Conservation (phyloP, 2,329 filamentous ascomycete genomes). For the Talaromyces verruculosus region DNA sequence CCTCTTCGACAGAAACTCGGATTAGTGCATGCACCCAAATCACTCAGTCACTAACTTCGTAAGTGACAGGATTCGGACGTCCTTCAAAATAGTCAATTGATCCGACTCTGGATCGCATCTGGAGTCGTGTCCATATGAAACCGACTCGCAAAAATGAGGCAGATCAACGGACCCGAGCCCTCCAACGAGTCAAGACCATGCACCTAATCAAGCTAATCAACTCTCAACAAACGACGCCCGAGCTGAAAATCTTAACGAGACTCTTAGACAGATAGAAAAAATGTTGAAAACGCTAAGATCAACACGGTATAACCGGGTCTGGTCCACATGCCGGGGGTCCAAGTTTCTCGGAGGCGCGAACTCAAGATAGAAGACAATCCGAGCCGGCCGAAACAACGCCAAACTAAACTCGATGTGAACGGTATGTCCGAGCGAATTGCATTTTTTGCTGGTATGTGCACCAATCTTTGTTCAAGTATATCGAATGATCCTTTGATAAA, state of each 20-base stretch:
- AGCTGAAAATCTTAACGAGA: background rate
- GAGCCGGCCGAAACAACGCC: background rate
- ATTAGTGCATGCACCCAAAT: background rate
- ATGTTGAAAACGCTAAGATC: constrained; percentile 2
- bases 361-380: constrained; percentile 19
- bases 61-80: background rate
- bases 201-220: background rate
- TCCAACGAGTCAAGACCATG: background rate
- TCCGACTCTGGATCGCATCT: background rate
- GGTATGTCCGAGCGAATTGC: background rate
- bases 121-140: background rate
- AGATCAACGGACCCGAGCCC: background rate
- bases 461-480: background rate
- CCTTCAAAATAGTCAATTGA: constrained; percentile 10
- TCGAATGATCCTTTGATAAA: background rate
- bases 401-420: constrained; percentile 16
- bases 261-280: background rate
- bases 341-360: constrained; percentile 5
- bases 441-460: background rate
- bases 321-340: background rate
- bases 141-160: background rate
- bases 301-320: background rate
- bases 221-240: background rate
- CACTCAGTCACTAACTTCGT: background rate
- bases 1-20: background rate